Evolutionary conservation across 2,329 filamentous ascomycete genomes (phyloP).

Genomic region (Rutstroemia sp.): DNA sequence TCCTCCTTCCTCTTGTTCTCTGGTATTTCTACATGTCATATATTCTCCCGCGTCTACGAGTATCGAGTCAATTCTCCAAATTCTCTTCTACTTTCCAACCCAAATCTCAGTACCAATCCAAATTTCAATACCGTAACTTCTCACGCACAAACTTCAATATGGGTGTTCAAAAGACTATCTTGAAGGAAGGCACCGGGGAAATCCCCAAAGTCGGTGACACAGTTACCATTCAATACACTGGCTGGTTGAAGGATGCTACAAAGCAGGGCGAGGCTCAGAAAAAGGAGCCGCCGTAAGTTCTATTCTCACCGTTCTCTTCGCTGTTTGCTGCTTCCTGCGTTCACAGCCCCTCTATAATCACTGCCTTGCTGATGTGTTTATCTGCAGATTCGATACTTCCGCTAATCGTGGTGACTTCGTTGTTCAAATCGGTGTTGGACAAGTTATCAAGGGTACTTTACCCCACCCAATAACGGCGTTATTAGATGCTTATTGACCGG

Average conservation of each 20-base stretch:
- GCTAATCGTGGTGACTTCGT: conserved; percentile 68
- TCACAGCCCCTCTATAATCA: no score
- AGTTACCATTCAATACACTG: conserved; percentile 87
- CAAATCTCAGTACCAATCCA: conserved; percentile 1
- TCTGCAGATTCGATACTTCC: conserved; percentile 78
- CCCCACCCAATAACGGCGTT: conserved; percentile 1
- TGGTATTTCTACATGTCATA: conserved; percentile 11
- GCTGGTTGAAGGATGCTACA: conserved; percentile 67
- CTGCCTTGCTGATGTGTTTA: neutral
- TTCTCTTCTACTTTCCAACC: conserved; percentile 1
- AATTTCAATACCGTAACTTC: conserved; percentile 18
- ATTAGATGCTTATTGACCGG: conserved; percentile 12
- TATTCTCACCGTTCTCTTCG: neutral
- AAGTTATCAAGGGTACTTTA: conserved; percentile 73
- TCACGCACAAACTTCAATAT: conserved; percentile 38
- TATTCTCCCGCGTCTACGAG: conserved; percentile 4
- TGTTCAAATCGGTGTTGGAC: conserved; percentile 70
- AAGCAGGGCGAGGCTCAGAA: conserved; percentile 60
- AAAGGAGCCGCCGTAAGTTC: neutral
- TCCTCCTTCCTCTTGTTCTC: neutral
- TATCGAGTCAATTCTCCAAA: conserved; percentile 1
- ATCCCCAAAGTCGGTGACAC: conserved; percentile 57
- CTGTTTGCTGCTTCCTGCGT: neutral
- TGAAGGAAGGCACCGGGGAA: conserved; percentile 52
- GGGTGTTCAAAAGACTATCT: conserved; percentile 64